Conservation (phyloP, 768 basidiomycete species). For the Kwoniella botswanensis region DNA sequence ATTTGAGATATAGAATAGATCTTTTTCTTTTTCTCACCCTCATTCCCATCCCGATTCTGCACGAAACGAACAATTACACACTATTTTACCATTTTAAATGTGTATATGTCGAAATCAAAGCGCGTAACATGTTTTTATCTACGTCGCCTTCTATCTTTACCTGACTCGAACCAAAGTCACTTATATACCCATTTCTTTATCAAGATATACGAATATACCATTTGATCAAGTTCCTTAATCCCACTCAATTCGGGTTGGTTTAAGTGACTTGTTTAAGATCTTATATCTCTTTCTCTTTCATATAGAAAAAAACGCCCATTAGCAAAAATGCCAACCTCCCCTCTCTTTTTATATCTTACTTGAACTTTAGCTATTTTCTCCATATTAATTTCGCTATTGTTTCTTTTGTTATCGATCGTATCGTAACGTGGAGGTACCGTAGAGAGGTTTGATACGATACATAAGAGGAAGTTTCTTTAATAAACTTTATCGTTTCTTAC, state of each 20-base stretch:
- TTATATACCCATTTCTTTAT: neutral
- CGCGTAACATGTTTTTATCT: neutral
- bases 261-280: neutral
- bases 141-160: neutral
- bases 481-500: neutral
- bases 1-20: neutral
- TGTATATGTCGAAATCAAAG: neutral
- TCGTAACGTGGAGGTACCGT: neutral
- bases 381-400: neutral
- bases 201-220: neutral
- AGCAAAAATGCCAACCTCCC: neutral
- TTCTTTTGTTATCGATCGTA: neutral
- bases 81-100: neutral
- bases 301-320: neutral
- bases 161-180: neutral
- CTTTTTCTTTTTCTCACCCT: neutral
- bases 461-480: neutral
- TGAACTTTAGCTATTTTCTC: neutral
- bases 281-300: neutral
- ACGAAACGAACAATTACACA: neutral
- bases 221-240: neutral
- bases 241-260: neutral
- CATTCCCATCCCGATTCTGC: neutral
- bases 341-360: neutral
- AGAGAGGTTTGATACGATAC: neutral